These are phyloP conservation scores for Gossypium aridum DNA, from an alignment of 441 rosid species.

Conservation along the genomic window DNA sequence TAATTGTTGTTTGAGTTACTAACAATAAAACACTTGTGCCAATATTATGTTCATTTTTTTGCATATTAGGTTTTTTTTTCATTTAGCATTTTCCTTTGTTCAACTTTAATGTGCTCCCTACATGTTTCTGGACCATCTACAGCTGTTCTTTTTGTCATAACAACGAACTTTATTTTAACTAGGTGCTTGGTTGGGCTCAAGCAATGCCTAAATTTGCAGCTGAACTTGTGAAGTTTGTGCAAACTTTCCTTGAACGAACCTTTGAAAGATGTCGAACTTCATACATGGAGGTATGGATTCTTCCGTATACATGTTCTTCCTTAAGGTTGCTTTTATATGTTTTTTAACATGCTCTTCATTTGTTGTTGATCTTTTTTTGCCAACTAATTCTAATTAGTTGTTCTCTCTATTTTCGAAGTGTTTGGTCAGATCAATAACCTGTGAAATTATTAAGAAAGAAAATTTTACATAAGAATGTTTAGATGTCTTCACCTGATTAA, in stretches of 20 bases:
- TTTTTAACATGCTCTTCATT: background rate
- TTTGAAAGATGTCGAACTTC: constrained; percentile 97
- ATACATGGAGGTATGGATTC: constrained; percentile 76
- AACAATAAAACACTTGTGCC: too few relatives aligned
- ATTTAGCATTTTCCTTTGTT: background rate
- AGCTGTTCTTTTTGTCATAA: constrained; percentile 10
- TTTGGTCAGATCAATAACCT: background rate
- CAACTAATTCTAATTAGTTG: background rate
- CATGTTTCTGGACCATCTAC: constrained; percentile 17
- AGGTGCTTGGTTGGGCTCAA: constrained; percentile 99
- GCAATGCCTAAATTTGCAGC: constrained; percentile 98
- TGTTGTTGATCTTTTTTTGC: background rate
- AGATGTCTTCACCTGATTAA: background rate
- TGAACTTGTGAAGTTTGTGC: constrained; percentile 89
- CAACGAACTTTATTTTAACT: background rate
- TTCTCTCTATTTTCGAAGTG: background rate
- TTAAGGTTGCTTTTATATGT: constrained; percentile 6
- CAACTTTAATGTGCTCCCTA: background rate
- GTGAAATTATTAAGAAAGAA: background rate
- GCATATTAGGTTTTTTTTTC: background rate
- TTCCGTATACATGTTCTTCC: constrained; percentile 16
- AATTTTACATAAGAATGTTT: background rate
- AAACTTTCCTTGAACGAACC: constrained; percentile 92
- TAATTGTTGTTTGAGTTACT: too few relatives aligned
- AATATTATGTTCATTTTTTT: background rate